A percentile compares a stretch with the other conserved stretches of the same genome.
Conservation (phyloP, 2,329 filamentous ascomycete genomes). For the Fusarium continuum region DNA sequence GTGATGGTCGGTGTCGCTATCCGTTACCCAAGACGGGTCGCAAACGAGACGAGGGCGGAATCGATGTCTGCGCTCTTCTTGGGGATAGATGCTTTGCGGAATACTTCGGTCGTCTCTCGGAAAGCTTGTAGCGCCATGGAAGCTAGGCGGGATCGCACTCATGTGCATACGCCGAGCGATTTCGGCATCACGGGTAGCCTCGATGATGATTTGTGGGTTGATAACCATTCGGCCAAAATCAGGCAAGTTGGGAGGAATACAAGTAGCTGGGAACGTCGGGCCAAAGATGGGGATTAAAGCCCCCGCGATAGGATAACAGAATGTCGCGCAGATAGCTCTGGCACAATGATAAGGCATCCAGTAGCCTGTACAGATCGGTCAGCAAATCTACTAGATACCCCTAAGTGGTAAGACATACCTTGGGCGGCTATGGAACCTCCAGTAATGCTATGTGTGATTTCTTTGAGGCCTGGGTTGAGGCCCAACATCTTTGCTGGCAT, state of each 20-base stretch:
- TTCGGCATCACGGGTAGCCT: slow-evolving; percentile 60
- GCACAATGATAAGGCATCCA: slow-evolving; percentile 95
- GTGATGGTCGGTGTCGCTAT: slow-evolving; percentile 30
- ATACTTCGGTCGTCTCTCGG: slow-evolving; percentile 30
- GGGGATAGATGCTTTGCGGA: slow-evolving; percentile 8
- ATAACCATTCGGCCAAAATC: slow-evolving; percentile 75
- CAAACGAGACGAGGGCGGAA: slow-evolving; percentile 39
- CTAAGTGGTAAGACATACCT: slow-evolving; percentile 61
- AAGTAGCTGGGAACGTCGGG: slow-evolving; percentile 77
- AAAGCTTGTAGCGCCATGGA: slow-evolving; percentile 28
- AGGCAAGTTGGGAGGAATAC: slow-evolving; percentile 70
- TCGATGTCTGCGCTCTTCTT: slow-evolving; percentile 29
- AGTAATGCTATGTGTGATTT: slow-evolving; percentile 95
- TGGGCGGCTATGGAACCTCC: slow-evolving; percentile 90
- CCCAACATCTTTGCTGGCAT: slow-evolving; percentile 85
- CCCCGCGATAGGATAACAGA: slow-evolving; percentile 84
- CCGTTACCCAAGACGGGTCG: slow-evolving; percentile 34
- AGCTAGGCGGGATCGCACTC: slow-evolving; percentile 11
- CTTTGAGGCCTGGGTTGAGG: slow-evolving; percentile 80
- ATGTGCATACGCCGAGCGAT: slow-evolving; percentile 33
- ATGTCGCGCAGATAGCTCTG: slow-evolving; percentile 85
- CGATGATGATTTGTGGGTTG: slow-evolving; percentile 61
- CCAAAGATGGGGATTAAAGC: slow-evolving; percentile 93
- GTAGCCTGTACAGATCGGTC: slow-evolving; percentile 72
- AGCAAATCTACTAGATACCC: slow-evolving; percentile 1